Conservation (phyloP, 345 rosid genomes). For the Arabidopsis suecica region DNA sequence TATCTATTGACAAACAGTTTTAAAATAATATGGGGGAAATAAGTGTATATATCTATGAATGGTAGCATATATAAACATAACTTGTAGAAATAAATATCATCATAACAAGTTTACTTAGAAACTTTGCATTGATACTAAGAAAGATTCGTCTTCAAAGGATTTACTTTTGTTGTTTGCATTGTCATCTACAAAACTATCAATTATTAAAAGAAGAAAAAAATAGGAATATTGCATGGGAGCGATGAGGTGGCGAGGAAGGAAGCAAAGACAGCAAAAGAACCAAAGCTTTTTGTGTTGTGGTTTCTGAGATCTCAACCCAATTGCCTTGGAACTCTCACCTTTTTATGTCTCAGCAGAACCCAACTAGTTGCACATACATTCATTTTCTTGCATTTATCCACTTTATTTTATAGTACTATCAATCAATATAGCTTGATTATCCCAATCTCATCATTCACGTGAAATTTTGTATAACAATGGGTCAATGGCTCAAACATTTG, state of each 20-base stretch:
- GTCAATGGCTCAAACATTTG: not conserved
- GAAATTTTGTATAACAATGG: not conserved
- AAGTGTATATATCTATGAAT: not conserved
- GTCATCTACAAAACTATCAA: slow-evolving; percentile 2
- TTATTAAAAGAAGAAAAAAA: not conserved
- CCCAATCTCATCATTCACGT: slow-evolving; percentile 36
- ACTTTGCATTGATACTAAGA: not conserved
- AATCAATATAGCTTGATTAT: slow-evolving; percentile 23
- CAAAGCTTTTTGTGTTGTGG: slow-evolving; percentile 39
- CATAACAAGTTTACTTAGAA: not conserved
- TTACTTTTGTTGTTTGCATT: slow-evolving; percentile 3
- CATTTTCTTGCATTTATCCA: slow-evolving; percentile 22
- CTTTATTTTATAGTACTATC: not conserved
- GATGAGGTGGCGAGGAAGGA: slow-evolving; percentile 46
- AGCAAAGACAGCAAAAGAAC: slow-evolving; percentile 46
- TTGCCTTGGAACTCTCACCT: slow-evolving; percentile 49
- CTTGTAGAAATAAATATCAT: not conserved
- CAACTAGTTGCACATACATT: slow-evolving; percentile 45
- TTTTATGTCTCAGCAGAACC: slow-evolving; percentile 36
- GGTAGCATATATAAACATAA: not conserved
- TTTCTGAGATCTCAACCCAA: slow-evolving; percentile 43
- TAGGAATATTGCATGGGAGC: slow-evolving; percentile 45
- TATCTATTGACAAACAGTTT: not conserved
- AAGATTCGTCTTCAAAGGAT: slow-evolving; percentile 5
- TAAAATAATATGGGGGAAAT: not conserved